These are phyloP conservation scores for Solanum lycopersicoides DNA, from an alignment of 257 asterid genomes.

Conservation along the genomic window DNA sequence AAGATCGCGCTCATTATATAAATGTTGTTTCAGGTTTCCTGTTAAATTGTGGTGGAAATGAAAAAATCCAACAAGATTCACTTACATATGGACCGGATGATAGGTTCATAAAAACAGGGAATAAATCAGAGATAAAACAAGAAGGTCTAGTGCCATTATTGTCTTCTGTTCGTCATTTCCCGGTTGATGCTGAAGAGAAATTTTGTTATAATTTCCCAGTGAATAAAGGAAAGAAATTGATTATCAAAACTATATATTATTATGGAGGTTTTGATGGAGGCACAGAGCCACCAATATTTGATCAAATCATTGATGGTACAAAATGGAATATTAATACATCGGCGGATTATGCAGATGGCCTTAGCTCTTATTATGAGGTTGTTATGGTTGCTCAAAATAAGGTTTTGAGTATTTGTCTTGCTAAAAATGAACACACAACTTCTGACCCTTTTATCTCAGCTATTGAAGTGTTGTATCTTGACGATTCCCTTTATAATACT, in stretches of 20 bases:
- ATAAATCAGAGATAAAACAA: conserved; percentile 33
- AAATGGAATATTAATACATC: conserved; percentile 80
- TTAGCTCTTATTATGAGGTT: conserved; percentile 63
- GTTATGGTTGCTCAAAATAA: conserved; percentile 45
- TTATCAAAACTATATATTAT: conserved; percentile 51
- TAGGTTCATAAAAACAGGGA: conserved; percentile 39
- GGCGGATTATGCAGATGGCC: conserved; percentile 49
- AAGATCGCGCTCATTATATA: not conserved
- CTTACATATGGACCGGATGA: conserved; percentile 49
- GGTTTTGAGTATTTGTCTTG: conserved; percentile 52
- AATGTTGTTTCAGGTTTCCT: conserved; percentile 38
- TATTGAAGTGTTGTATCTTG: conserved; percentile 46
- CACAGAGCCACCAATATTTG: conserved; percentile 69
- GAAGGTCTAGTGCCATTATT: conserved; percentile 36
- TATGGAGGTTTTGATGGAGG: conserved; percentile 88
- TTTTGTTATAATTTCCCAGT: conserved; percentile 59
- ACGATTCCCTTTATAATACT: conserved; percentile 50
- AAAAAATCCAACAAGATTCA: conserved; percentile 23
- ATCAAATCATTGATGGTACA: conserved; percentile 81
- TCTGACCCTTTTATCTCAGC: conserved; percentile 76
- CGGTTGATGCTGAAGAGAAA: conserved; percentile 33
- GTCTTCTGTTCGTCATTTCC: conserved; percentile 53
- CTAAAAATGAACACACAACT: conserved; percentile 46
- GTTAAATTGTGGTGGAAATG: conserved; percentile 54
- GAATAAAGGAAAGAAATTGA: conserved; percentile 35